These are phyloP conservation scores for Acanthochlamys bracteata DNA, from an alignment of 106 monocot species.

Conservation along the genomic window DNA sequence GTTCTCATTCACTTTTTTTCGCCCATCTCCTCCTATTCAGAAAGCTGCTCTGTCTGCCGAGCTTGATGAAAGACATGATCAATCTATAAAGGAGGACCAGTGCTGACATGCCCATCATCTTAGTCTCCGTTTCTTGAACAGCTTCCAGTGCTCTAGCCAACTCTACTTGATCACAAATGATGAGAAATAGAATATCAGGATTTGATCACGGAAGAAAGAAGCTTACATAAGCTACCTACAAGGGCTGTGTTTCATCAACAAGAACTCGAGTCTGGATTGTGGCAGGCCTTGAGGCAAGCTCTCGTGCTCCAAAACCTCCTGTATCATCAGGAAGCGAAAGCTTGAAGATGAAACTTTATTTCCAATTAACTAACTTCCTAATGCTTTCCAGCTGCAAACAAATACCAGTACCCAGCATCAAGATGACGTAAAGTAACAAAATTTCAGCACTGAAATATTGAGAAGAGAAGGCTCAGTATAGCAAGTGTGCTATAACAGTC, in stretches of 20 bases:
- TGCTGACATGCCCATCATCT: conserved; percentile 93
- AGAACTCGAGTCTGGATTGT: conserved; percentile 69
- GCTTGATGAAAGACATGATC: conserved; percentile 94
- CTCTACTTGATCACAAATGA: conserved; percentile 44
- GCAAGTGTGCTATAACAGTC: conserved; percentile 38
- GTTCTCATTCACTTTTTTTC: too few species aligned
- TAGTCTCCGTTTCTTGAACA: conserved; percentile 96
- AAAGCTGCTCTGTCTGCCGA: conserved; percentile 83
- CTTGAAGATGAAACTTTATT: conserved; percentile 70
- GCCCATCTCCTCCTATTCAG: too few species aligned
- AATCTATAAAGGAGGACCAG: conserved; percentile 93
- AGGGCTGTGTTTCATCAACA: conserved; percentile 76
- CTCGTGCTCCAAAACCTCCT: conserved; percentile 21
- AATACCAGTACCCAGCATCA: background rate
- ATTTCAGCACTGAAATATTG: background rate
- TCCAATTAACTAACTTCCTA: conserved; percentile 63
- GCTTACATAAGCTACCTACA: too few species aligned
- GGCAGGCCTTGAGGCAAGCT: conserved; percentile 17
- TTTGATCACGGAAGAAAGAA: too few species aligned
- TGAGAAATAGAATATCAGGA: background rate
- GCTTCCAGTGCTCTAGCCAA: conserved; percentile 73
- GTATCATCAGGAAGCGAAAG: conserved; percentile 22
- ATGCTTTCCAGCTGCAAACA: conserved; percentile 70
- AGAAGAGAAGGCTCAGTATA: too few species aligned
- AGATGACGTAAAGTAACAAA: background rate